Percentiles rank a stretch among this genome's conserved stretches.
Evolutionary conservation across 345 rosid genomes (phyloP).

Genomic region (Laguncularia racemosa): DNA sequence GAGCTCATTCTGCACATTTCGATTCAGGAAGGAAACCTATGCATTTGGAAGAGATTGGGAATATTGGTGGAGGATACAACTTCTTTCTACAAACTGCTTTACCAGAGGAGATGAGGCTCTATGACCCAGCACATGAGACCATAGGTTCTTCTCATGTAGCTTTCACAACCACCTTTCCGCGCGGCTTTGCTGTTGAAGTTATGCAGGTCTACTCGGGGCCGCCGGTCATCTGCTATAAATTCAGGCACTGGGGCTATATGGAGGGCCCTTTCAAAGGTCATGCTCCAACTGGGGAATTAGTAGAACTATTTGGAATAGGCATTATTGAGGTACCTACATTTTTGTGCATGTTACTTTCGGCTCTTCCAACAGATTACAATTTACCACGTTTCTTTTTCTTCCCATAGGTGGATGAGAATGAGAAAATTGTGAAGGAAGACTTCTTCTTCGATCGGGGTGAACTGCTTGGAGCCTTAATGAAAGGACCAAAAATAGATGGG

Average conservation of each 20-base stretch:
- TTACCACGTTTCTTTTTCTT: background rate
- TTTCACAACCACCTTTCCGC: conserved; percentile 41
- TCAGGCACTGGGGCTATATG: conserved; percentile 62
- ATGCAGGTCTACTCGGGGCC: conserved; percentile 53
- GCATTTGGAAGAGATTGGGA: conserved; percentile 26
- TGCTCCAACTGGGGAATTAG: conserved; percentile 43
- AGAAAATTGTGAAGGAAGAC: conserved; percentile 49
- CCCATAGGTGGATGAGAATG: conserved; percentile 32
- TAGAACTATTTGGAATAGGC: conserved; percentile 25
- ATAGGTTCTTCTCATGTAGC: conserved; percentile 22
- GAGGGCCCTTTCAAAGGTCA: conserved; percentile 61
- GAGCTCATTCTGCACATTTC: no score
- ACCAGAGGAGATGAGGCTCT: conserved; percentile 30
- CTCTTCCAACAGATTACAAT: no score
- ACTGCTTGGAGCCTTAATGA: conserved; percentile 50
- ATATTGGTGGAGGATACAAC: conserved; percentile 63
- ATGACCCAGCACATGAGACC: conserved; percentile 26
- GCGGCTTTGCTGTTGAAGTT: conserved; percentile 57
- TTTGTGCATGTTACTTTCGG: background rate
- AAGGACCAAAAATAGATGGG: conserved; percentile 14
- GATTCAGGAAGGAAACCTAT: conserved; percentile 35
- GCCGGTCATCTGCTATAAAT: conserved; percentile 43
- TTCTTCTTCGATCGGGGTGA: conserved; percentile 41
- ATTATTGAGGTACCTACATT: conserved; percentile 20
- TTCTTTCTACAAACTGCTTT: conserved; percentile 40